Percentiles rank a stretch among this genome's conserved stretches.
phyloP scores from a whole-genome alignment of 495 filamentous ascomycete genomes.

The Cercophora sp. region DNA sequence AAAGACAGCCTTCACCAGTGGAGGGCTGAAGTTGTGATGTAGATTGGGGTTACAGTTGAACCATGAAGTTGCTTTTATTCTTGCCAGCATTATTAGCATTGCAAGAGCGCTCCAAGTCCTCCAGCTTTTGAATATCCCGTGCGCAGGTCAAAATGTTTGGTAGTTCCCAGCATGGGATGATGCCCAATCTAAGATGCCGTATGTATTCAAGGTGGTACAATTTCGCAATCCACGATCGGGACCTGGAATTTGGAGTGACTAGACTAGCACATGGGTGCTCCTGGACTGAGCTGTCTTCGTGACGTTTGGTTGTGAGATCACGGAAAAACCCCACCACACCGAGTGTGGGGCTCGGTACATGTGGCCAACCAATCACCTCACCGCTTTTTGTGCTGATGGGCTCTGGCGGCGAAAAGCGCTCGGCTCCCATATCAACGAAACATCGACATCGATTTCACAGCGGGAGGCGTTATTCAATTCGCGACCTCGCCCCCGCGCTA shows the following conservation, averaged over 20 bases:
- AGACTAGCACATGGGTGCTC: too few species aligned
- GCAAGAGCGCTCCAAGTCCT: too few species aligned
- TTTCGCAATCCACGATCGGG: too few species aligned
- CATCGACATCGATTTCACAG: constrained; percentile 18
- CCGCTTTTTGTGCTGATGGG: constrained; percentile 19
- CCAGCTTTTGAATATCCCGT: too few species aligned
- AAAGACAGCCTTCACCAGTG: constrained; percentile 38
- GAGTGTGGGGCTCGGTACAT: not conserved
- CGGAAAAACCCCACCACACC: constrained; percentile 3
- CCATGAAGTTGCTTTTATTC: too few species aligned
- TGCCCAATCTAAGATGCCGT: too few species aligned
- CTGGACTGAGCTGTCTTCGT: too few species aligned
- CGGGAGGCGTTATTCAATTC: constrained; percentile 13
- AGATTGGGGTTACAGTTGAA: too few species aligned
- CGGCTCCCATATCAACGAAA: constrained; percentile 20
- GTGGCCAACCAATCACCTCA: constrained; percentile 18
- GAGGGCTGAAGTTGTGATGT: constrained; percentile 53
- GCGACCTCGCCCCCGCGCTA: constrained; percentile 7
- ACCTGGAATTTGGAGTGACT: too few species aligned
- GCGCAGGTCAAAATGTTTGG: too few species aligned
- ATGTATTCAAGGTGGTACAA: too few species aligned
- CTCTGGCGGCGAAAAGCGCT: constrained; percentile 29
- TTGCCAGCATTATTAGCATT: not conserved
- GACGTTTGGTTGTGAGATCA: too few species aligned
- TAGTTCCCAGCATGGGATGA: not conserved